A percentile compares a stretch with the other conserved stretches of the same genome.
phyloP scores from a whole-genome alignment of 106 monocot species.

The Alisma plantagoaquatica region DNA sequence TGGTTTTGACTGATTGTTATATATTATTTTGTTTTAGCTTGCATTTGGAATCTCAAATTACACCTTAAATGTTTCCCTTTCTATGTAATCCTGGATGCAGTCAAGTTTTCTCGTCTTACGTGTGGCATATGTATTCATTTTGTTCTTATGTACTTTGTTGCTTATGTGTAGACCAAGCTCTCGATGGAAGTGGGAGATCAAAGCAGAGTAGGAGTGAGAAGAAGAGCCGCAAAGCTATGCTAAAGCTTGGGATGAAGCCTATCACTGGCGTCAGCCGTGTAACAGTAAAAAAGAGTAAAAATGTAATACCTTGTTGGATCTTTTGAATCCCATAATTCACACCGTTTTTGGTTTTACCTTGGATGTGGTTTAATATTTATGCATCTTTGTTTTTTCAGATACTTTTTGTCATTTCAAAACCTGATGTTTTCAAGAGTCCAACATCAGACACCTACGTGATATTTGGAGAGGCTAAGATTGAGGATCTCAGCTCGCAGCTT shows the following conservation, averaged over 20 bases:
- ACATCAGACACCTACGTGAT: slow-evolving; percentile 19
- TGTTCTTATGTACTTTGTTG: neutral
- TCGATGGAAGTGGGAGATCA: slow-evolving; percentile 6
- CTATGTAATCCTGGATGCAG: too few relatives aligned
- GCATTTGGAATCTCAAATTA: too few relatives aligned
- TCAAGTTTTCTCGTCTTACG: too few relatives aligned
- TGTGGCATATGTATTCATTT: too few relatives aligned
- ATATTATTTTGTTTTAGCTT: too few relatives aligned
- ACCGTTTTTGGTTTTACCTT: too few relatives aligned
- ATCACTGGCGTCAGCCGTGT: slow-evolving; percentile 8
- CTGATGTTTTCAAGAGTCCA: slow-evolving; percentile 24
- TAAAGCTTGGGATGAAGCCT: slow-evolving; percentile 12
- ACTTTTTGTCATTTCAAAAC: slow-evolving; percentile 20
- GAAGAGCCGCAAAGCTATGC: slow-evolving; percentile 14
- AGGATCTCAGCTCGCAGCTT: slow-evolving; percentile 20
- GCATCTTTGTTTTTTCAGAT: slow-evolving; percentile 3
- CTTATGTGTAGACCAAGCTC: slow-evolving; percentile 1
- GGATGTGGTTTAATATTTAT: neutral
- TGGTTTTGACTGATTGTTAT: too few relatives aligned
- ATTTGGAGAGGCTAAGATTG: slow-evolving; percentile 23
- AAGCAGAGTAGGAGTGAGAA: slow-evolving; percentile 17
- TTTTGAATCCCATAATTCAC: too few relatives aligned
- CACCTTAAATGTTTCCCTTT: too few relatives aligned
- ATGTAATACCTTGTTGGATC: neutral
- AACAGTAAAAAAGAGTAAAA: slow-evolving; percentile 14